phyloP scores from a whole-genome alignment of 768 basidiomycete species.

The Sporobolomyces phaffii region DNA sequence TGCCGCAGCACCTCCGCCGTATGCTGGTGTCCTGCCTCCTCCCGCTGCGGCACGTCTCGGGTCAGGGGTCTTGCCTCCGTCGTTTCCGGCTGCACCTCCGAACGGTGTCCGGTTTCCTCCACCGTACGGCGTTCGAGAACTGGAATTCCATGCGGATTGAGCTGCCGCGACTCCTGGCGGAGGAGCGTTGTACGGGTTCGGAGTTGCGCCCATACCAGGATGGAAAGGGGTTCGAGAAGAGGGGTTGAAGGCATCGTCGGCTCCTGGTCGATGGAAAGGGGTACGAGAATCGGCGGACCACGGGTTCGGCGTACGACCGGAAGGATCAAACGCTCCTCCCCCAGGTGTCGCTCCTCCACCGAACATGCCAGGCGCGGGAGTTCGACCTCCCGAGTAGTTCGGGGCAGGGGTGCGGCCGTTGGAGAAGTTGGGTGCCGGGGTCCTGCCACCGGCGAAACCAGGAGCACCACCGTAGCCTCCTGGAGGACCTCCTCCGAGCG shows the following conservation, averaged over 20 bases:
- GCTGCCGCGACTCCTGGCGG: not conserved
- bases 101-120: not conserved
- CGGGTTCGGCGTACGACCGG: slow-evolving; percentile 22
- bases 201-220: slow-evolving; percentile 7
- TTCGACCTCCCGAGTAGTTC: slow-evolving; percentile 28
- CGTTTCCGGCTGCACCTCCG: slow-evolving; percentile 8
- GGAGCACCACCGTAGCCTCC: slow-evolving; percentile 8
- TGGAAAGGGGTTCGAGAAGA: slow-evolving; percentile 32
- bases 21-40: slow-evolving; percentile 11
- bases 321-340: slow-evolving; percentile 8
- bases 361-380: slow-evolving; percentile 22
- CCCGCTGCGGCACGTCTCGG: slow-evolving; percentile 6
- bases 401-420: slow-evolving; percentile 40
- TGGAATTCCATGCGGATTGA: not conserved
- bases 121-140: not conserved
- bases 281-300: slow-evolving; percentile 17
- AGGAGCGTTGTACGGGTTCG: slow-evolving; percentile 9
- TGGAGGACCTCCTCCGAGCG: slow-evolving; percentile 17
- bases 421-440: slow-evolving; percentile 32
- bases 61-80: slow-evolving; percentile 30
- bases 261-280: slow-evolving; percentile 19
- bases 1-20: slow-evolving; percentile 1
- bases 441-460: slow-evolving; percentile 34
- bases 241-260: slow-evolving; percentile 30
- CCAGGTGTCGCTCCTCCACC: slow-evolving; percentile 32